Conservation (phyloP, 352 stramenopile genomes). For the Phytophthora nicotianae region DNA sequence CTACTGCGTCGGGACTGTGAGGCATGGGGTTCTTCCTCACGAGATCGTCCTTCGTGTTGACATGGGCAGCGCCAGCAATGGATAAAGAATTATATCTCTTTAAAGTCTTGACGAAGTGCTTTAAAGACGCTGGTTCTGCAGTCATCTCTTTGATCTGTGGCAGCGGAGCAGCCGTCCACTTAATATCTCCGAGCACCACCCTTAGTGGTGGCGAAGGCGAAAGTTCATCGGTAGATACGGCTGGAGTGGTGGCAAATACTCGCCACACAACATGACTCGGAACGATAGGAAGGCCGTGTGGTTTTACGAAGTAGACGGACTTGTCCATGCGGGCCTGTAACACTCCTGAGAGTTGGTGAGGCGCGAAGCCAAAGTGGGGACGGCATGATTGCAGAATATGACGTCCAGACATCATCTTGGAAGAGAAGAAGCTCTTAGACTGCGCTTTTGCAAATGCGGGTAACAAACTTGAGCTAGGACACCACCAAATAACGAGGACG, state of each 20-base stretch:
- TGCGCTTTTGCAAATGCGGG: constrained; percentile 15
- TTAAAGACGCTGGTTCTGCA: constrained; percentile 32
- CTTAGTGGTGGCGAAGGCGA: constrained; percentile 5
- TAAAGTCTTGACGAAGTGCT: constrained; percentile 37
- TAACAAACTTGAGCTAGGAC: neutral
- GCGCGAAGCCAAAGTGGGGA: constrained; percentile 26
- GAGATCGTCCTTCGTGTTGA: neutral
- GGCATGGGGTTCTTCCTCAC: constrained; percentile 49
- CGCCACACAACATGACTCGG: constrained; percentile 24
- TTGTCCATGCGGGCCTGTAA: constrained; percentile 23
- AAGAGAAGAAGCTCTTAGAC: constrained; percentile 2
- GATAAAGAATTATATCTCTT: constrained; percentile 16
- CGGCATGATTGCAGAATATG: constrained; percentile 15
- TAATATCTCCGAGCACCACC: constrained; percentile 12
- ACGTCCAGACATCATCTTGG: constrained; percentile 20
- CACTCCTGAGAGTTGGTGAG: constrained; percentile 29
- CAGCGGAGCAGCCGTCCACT: constrained; percentile 29
- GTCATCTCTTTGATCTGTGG: constrained; percentile 47
- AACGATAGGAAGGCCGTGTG: constrained; percentile 25
- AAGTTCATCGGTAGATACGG: constrained; percentile 4
- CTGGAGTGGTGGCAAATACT: constrained; percentile 15
- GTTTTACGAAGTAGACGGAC: constrained; percentile 11
- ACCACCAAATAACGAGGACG: neutral
- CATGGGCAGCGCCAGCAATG: neutral
- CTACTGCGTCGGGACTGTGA: constrained; percentile 49